Percentiles rank a stretch among this genome's conserved stretches.
These are phyloP conservation scores for Platismatia glauca DNA, from an alignment of 495 filamentous ascomycete genomes.

Conservation along the genomic window DNA sequence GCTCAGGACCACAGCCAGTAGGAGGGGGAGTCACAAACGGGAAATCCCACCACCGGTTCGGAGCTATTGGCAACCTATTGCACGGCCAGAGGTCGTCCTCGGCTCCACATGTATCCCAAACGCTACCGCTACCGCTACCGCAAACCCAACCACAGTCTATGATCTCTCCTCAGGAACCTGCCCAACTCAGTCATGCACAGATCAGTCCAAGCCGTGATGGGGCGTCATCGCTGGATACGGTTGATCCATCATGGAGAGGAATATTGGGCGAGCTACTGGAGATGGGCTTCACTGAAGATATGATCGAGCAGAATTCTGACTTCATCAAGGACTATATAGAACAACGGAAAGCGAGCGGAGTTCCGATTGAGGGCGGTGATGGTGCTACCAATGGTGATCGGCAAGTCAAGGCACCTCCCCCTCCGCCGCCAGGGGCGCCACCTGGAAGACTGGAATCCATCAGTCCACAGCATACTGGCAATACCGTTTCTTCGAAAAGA, in stretches of 20 bases:
- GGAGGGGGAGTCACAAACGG: slow-evolving; percentile 33
- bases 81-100: slow-evolving; percentile 59
- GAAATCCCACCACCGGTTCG: slow-evolving; percentile 39
- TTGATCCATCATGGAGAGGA: slow-evolving; percentile 76
- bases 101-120: slow-evolving; percentile 39
- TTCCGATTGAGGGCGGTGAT: slow-evolving; percentile 24
- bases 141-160: slow-evolving; percentile 40
- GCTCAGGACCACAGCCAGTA: slow-evolving; percentile 39
- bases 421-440: slow-evolving; percentile 49
- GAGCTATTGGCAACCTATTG: slow-evolving; percentile 59
- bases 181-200: slow-evolving; percentile 21
- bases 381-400: slow-evolving; percentile 27
- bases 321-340: slow-evolving; percentile 91
- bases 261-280: slow-evolving; percentile 70
- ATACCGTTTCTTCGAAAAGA: slow-evolving; percentile 50
- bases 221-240: slow-evolving; percentile 64
- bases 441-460: slow-evolving; percentile 37
- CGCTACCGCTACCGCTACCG: slow-evolving; percentile 42
- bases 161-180: slow-evolving; percentile 23
- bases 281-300: slow-evolving; percentile 88
- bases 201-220: slow-evolving; percentile 30
- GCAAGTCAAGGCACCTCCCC: slow-evolving; percentile 45
- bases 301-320: slow-evolving; percentile 84
- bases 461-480: slow-evolving; percentile 61
- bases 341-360: slow-evolving; percentile 57